Base-by-base conservation (phyloP, 441 rosid genomes). In the Populus hybrid region DNA sequence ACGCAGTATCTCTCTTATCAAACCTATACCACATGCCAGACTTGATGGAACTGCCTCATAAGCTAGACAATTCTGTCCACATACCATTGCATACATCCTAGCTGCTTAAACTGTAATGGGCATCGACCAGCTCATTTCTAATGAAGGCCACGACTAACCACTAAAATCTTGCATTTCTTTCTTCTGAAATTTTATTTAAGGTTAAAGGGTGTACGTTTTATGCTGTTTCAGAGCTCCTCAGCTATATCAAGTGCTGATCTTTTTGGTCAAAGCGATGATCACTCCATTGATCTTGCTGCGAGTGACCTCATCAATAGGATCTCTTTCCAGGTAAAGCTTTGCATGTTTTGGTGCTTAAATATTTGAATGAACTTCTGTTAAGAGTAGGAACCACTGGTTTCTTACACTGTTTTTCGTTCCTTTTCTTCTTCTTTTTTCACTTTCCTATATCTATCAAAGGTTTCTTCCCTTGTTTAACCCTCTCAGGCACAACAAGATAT, bases 181-280 rank as follows among this genome's bases (percentile, higher is more conserved):
- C 9, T 40, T 71, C 23, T 50, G 24, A 7, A n/a, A 34, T 40
- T 11, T 50, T 21, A 38, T 30, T 23, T 11, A 14, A 26, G 65
- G 16, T 36, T 16, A 20, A 57, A 57, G 24, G 7, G 57, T 32
- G 38, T 20, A 8, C 32, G 42, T 79, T 50, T 74, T 8, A 0
- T 46, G 2, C 8, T 68, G 59, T 50, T 75, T 5, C 90, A 96
- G 98, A 87, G 97, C 69, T 96, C 98, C 14, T 36, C 96, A 18
- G 90, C 99, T 38, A 96, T 96, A 68, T 96, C 99, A 68, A 94
- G 99, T 77, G 96, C 98, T 75, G 99, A 93, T 85, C 92, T 93
- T 77, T 96, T 93, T 78, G 99, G 99, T 78, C 76, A 88, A 6
- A 70, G 64, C 46, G 40, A 79, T 23, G 94, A 93, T 77, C 72